Evolutionary conservation across 169 alveolate genomes (phyloP).

Genomic region (Plasmodium gaboni): DNA sequence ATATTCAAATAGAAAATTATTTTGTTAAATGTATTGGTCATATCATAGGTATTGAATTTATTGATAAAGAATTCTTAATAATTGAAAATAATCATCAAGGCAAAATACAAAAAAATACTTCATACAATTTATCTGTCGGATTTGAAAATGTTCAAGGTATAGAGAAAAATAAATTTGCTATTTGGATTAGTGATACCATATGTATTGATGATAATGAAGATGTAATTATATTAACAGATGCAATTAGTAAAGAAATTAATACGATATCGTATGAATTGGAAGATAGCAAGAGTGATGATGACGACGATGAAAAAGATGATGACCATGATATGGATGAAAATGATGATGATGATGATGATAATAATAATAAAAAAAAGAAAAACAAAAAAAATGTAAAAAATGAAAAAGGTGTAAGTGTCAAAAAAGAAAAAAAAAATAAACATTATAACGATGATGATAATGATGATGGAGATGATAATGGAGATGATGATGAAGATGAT

Average conservation of each 20-base stretch:
- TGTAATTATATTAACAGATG: slow-evolving; percentile 81
- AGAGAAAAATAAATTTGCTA: slow-evolving; percentile 86
- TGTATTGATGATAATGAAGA: slow-evolving; percentile 82
- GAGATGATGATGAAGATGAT: slow-evolving; percentile 20
- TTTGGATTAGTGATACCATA: slow-evolving; percentile 93
- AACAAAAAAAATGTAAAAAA: background rate
- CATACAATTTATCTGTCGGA: slow-evolving; percentile 89
- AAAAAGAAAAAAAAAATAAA: slow-evolving; percentile 86
- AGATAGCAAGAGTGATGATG: slow-evolving; percentile 83
- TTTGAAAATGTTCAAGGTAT: slow-evolving; percentile 83
- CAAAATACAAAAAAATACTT: slow-evolving; percentile 84
- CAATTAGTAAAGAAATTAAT: slow-evolving; percentile 86
- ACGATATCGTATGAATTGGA: slow-evolving; percentile 89
- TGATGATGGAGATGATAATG: slow-evolving; percentile 83
- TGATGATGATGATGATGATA: slow-evolving; percentile 81
- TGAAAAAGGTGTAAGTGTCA: slow-evolving; percentile 16
- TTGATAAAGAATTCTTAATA: slow-evolving; percentile 81
- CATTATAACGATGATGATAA: slow-evolving; percentile 85
- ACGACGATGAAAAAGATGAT: slow-evolving; percentile 10
- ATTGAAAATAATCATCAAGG: slow-evolving; percentile 61
- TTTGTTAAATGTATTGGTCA: slow-evolving; percentile 89
- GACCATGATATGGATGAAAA: background rate
- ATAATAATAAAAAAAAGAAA: background rate
- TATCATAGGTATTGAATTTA: slow-evolving; percentile 91
- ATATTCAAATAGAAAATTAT: slow-evolving; percentile 74